A percentile compares a stretch with the other conserved stretches of the same genome.
Conservation (phyloP, 805 yeast genomes). For the baker's yeast (Saccharomyces cerevisiae) region DNA sequence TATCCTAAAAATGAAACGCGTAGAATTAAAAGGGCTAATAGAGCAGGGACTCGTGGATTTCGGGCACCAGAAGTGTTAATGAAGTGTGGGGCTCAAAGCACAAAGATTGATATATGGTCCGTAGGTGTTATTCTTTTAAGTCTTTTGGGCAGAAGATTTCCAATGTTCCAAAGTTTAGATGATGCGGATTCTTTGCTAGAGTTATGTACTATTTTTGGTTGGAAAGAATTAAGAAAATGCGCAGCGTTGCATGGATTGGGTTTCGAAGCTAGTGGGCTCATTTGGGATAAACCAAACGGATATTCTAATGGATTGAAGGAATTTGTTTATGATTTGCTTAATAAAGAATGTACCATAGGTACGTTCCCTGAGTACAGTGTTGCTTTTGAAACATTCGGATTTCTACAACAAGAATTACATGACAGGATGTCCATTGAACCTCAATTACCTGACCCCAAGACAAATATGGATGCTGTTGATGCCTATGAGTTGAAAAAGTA, state of each 20-base stretch:
- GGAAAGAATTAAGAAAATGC: conserved; percentile 58
- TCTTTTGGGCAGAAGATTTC: conserved; percentile 70
- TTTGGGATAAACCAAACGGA: conserved; percentile 34
- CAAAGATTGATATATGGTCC: conserved; percentile 85
- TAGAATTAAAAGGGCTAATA: conserved; percentile 84
- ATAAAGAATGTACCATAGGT: conserved; percentile 37
- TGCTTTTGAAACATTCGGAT: conserved; percentile 53
- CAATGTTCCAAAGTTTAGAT: conserved; percentile 88
- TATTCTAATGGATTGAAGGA: conserved; percentile 29
- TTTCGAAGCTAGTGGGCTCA: conserved; percentile 57
- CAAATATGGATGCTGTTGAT: conserved; percentile 6
- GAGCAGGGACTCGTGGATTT: conserved; percentile 95
- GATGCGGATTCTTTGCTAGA: conserved; percentile 89
- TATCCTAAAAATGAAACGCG: conserved; percentile 82
- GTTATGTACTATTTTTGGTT: conserved; percentile 72
- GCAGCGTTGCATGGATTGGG: conserved; percentile 86
- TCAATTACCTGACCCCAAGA: conserved; percentile 10
- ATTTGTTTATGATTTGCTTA: conserved; percentile 22
- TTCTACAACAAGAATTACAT: conserved; percentile 33
- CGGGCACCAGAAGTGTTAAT: conserved; percentile 89
- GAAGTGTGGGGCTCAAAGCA: conserved; percentile 76
- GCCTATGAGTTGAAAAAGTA: conserved; percentile 23
- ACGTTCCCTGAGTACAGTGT: conserved; percentile 66
- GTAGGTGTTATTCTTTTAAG: conserved; percentile 84
- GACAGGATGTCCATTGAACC: conserved; percentile 29